Evolutionary conservation across 352 stramenopile genomes (phyloP).

Genomic region (Pythium sp.): DNA sequence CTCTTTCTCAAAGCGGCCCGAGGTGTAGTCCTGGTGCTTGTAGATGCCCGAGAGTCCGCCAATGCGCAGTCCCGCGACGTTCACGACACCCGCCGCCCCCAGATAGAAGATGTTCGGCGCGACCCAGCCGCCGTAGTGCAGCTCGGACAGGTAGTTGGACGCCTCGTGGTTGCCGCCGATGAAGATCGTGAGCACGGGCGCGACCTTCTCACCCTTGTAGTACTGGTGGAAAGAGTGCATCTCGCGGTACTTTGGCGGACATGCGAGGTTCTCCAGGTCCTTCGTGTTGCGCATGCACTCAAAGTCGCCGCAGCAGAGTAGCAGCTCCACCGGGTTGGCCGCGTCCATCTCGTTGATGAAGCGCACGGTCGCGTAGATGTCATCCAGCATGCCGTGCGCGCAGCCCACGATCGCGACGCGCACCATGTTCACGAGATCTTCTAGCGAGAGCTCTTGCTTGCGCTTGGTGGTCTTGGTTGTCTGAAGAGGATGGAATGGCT

Average conservation of each 20-base stretch:
- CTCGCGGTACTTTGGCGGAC: conserved; percentile 88
- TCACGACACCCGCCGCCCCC: conserved; percentile 84
- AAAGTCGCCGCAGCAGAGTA: conserved; percentile 99
- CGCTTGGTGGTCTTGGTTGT: not conserved
- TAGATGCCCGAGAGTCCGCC: conserved; percentile 94
- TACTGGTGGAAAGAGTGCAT: conserved; percentile 90
- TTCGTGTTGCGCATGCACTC: conserved; percentile 94
- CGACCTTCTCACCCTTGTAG: conserved; percentile 82
- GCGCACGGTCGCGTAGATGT: conserved; percentile 95
- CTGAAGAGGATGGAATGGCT: not conserved
- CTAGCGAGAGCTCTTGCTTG: not conserved
- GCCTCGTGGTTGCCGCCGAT: conserved; percentile 97
- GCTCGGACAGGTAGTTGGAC: conserved; percentile 90
- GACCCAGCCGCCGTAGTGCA: conserved; percentile 94
- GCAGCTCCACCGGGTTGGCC: conserved; percentile 86
- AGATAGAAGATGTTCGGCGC: conserved; percentile 97
- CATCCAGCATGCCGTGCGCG: conserved; percentile 97
- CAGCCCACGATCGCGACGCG: conserved; percentile 96
- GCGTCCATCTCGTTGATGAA: conserved; percentile 88
- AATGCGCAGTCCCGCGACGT: conserved; percentile 86
- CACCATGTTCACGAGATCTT: conserved; percentile 17
- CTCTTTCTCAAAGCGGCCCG: conserved; percentile 73
- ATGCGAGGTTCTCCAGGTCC: conserved; percentile 94
- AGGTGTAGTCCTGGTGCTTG: conserved; percentile 70
- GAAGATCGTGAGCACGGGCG: conserved; percentile 92